Evolutionary conservation across 805 yeast species (phyloP), one percentile per base, ranked within the genome.

Genomic region (Yamadazyma kitorensis): DNA sequence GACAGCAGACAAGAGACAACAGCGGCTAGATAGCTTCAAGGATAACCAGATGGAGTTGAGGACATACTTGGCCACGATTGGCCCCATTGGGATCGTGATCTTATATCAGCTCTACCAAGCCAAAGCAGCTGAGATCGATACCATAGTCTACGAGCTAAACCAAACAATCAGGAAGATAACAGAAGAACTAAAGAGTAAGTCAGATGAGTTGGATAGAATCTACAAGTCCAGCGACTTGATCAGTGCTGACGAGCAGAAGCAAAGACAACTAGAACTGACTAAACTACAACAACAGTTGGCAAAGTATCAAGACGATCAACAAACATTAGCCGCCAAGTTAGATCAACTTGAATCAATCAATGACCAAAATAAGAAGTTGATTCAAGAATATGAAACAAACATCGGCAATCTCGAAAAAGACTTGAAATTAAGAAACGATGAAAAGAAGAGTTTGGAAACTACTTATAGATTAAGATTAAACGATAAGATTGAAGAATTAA

Each of bases 101-200:
- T 35, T 48, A 12, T 50, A 36, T 37, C 52, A 51, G 33, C 31
- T 49, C 31, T 49, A 47, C 34, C 46, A 48, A 24, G 36, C 42
- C 20, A 51, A 48, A 36, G 37, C 29, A 5, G 36, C 43, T 10
- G 50, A 51, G 23, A 27, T 40, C 23, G 47, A 45, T 13, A 17
- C 31, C 9, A 23, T 35, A 19, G 17, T 31, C 17, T 33, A 17
- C 17, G 48, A 43, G 15, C 29, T 47, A 26, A 33, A 39, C 4
- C 29, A 37, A 11, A 33, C 41, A 20, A 36, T 47, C 13, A 33
- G 34, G 7, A 23, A 24, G 2, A 7, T 44, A 17, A 31, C 32
- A 16, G 13, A 26, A 4, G 36, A 41, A 13, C 21, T 43, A 22
- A 24, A 33, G 13, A 31, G 25, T 3, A 38, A 39, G 21, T 22